phyloP scores from a whole-genome alignment of 1,139 yeast species.

The Blastobotrys capitulatus region DNA sequence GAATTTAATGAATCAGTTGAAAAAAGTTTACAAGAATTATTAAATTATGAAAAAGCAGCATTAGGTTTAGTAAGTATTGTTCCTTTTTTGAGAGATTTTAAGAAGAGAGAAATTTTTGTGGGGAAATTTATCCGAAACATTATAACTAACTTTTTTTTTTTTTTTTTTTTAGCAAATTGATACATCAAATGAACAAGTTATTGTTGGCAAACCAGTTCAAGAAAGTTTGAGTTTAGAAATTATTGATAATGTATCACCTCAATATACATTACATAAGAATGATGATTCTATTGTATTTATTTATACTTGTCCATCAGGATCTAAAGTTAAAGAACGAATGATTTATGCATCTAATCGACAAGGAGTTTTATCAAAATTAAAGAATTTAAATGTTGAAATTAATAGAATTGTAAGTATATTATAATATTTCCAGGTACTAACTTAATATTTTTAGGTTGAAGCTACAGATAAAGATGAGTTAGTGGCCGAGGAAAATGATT shows the following conservation, averaged over 20 bases:
- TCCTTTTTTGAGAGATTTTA: not conserved
- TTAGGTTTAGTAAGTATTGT: constrained; percentile 9
- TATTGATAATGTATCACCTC: constrained; percentile 43
- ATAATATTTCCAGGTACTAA: constrained; percentile 19
- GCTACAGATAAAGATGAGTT: constrained; percentile 28
- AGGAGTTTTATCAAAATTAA: constrained; percentile 39
- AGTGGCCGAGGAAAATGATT: constrained; percentile 15
- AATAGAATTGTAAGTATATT: constrained; percentile 21
- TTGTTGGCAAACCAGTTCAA: constrained; percentile 20
- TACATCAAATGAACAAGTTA: constrained; percentile 34
- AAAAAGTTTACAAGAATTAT: constrained; percentile 2
- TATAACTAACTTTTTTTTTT: not conserved
- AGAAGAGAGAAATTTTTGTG: too few species aligned
- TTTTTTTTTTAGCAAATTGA: constrained; percentile 34
- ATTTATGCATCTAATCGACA: constrained; percentile 79
- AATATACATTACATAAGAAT: constrained; percentile 49
- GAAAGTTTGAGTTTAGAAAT: constrained; percentile 26
- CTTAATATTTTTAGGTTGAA: constrained; percentile 22
- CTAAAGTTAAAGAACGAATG: constrained; percentile 89
- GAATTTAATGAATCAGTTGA: constrained; percentile 6
- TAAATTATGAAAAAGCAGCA: constrained; percentile 3
- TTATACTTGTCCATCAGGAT: constrained; percentile 85
- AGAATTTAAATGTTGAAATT: constrained; percentile 16
- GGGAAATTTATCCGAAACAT: constrained; percentile 4
- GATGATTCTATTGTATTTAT: constrained; percentile 45